Base-by-base conservation (phyloP, 495 filamentous ascomycete genomes). In the Poronia punctata region DNA sequence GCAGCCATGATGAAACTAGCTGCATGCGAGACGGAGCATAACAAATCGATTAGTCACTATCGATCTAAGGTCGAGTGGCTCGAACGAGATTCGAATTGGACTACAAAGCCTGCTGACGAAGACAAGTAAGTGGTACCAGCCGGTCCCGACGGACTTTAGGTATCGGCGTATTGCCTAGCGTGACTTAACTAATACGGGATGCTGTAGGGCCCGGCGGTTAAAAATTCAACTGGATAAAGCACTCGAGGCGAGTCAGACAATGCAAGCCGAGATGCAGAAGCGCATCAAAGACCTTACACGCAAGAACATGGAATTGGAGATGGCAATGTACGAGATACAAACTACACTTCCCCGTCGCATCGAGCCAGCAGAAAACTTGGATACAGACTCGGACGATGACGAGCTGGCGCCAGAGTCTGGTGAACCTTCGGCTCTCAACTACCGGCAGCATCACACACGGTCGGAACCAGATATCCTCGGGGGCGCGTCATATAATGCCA, bases 21-120 rank as follows among this genome's bases (percentile, higher is more conserved):
- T 24, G 65, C 74, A 30, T 58, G 60, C 15, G 73, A 86, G 23
- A 57, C 58, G 12, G 73, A 82, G 32, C 54, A 70, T 17, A 61
- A 69, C 27, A 60, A 65, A 34, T 48, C 55, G n/a, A 65, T 64
- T 5, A 49, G 58, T 16, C 56, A 48, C 0, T 72, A 72, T 46
- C 59, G 74, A 27, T 54, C 54, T 7, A 63, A 69, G 27, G 67
- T 78, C 16, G 42, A 50, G 9, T 65, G 36, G n/a, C 51, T 68
- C 23, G 60, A 58, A 31, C 49, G 53, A 6, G n/a, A n/a, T n/a
- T n/a, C n/a, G n/a, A n/a, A n/a, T n/a, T n/a, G 61, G 59, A 40
- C 57, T 77, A 3, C 61, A 64, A 36, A 54, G 63, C n/a, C 65
- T 65, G 19, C 50, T 63, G 21, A 53, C 55, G 32, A n/a, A n/a